Percentiles rank a stretch among this genome's conserved stretches.
phyloP scores from a whole-genome alignment of 805 yeast genomes.

The Helenozyma rhizophorensis region DNA sequence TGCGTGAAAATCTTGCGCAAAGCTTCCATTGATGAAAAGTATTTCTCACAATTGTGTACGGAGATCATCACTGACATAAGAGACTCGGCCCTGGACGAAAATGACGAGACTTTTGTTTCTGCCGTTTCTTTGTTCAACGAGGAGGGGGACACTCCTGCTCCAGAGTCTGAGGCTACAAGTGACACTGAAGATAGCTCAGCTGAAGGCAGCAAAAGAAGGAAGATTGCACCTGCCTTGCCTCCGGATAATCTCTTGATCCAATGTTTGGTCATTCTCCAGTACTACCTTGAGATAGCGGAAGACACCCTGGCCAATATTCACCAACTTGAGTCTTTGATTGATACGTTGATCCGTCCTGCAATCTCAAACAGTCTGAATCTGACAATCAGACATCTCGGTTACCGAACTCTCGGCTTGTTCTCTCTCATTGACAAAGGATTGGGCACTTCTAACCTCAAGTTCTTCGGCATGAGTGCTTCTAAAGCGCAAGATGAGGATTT shows the following conservation, averaged over 20 bases:
- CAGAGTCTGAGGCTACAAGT: constrained; percentile 20
- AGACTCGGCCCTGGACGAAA: constrained; percentile 53
- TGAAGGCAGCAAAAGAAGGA: constrained; percentile 26
- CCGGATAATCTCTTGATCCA: constrained; percentile 50
- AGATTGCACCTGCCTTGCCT: constrained; percentile 37
- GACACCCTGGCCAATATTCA: constrained; percentile 62
- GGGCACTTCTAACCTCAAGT: constrained; percentile 60
- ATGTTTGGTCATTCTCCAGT: constrained; percentile 65
- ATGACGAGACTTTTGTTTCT: constrained; percentile 22
- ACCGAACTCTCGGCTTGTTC: constrained; percentile 74
- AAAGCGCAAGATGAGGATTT: constrained; percentile 57
- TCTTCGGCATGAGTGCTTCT: constrained; percentile 67
- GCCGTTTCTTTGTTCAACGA: constrained; percentile 21
- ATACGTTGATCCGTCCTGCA: constrained; percentile 76
- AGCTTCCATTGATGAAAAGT: constrained; percentile 73
- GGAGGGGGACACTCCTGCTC: constrained; percentile 14
- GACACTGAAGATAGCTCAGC: constrained; percentile 27
- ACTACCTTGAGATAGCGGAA: constrained; percentile 62
- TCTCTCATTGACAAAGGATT: constrained; percentile 61
- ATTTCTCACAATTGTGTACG: constrained; percentile 77
- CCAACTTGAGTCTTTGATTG: constrained; percentile 64
- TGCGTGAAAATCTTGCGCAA: constrained; percentile 64
- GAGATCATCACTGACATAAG: constrained; percentile 83
- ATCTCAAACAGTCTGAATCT: constrained; percentile 47
- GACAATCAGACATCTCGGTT: constrained; percentile 56